Conservation (phyloP, 495 filamentous ascomycete genomes). For the Neurospora sublineolata region DNA sequence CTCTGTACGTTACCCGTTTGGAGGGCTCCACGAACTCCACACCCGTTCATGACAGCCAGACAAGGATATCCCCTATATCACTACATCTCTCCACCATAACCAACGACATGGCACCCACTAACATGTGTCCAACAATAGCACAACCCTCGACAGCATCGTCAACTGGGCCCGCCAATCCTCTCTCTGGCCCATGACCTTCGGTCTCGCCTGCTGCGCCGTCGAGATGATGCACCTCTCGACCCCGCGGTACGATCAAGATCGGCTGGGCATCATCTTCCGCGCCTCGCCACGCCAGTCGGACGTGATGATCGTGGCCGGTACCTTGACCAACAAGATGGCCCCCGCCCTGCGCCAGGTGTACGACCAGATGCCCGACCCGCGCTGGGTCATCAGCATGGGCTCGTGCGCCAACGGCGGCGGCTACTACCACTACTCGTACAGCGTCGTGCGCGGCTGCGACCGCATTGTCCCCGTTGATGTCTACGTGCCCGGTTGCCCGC, state of each 20-base stretch:
- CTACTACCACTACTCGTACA: slow-evolving; percentile 92
- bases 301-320: slow-evolving; percentile 96
- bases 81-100: neutral
- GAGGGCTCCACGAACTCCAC: neutral
- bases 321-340: slow-evolving; percentile 96
- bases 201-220: slow-evolving; percentile 89
- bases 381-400: slow-evolving; percentile 89
- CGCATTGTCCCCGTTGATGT: slow-evolving; percentile 85
- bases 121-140: slow-evolving; percentile 37
- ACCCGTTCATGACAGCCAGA: neutral
- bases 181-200: slow-evolving; percentile 97
- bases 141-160: slow-evolving; percentile 79
- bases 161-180: slow-evolving; percentile 94
- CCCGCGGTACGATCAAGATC: slow-evolving; percentile 91
- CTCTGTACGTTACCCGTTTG: slow-evolving; percentile 53
- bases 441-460: slow-evolving; percentile 77
- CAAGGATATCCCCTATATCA: neutral
- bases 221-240: slow-evolving; percentile 99
- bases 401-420: slow-evolving; percentile 86
- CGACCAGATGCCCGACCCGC: slow-evolving; percentile 94
- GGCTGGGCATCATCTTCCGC: slow-evolving; percentile 93
- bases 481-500: slow-evolving; percentile 87
- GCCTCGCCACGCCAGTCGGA: slow-evolving; percentile 91
- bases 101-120: neutral
- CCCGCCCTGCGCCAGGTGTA: slow-evolving; percentile 90